Evolutionary conservation across 208 protist genomes (phyloP), one percentile per base, ranked within the genome.

Genomic region (Angomonas ambiguus): DNA sequence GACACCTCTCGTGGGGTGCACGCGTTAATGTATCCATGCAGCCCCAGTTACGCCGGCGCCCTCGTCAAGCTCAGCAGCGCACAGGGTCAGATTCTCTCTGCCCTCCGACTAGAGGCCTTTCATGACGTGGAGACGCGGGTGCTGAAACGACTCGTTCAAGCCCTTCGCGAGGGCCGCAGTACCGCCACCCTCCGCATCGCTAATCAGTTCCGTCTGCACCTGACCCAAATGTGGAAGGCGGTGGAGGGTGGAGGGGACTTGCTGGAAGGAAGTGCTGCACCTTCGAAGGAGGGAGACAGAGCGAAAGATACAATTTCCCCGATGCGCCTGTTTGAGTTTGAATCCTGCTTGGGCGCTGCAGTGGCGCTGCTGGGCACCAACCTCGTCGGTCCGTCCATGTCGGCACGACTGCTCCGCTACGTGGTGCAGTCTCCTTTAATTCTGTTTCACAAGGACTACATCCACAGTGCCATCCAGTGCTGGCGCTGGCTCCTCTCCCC

Each of bases 401-500:
- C 70, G 22, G 49, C 74, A 56, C 67, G 83, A 66, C 75, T 91
- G 32, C 63, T 95, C n/a, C 75, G 72, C 35, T 77, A 74, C 67
- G 62, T 92, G 41, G 83, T 92, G 48, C 82, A 87, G 56, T 76
- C 77, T 8, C 77, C 89, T 0, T 77, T 95, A 20, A 74, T 78
- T 42, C 65, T 80, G 34, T 90, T 91, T 62, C 64, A 76, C 73
- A 79, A 68, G 25, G 72, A 80, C 58, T 45, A 77, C 58, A 68
- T 91, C 42, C 62, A 72, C 20, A 71, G 79, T 16, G 89, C 84
- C n/a, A 77, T 83, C 41, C 64, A 78, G 41, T 57, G 79, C 63
- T 92, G 86, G 85, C 73, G 67, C 32, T 92, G 85, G 86, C 64
- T 95, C 69, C 70, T 92, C 32, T 76, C 74, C 60, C 75, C 75